A percentile compares a stretch with the other conserved stretches of the same genome.
phyloP scores from a whole-genome alignment of 805 yeast species.

The Barnettozyma sucrosica region DNA sequence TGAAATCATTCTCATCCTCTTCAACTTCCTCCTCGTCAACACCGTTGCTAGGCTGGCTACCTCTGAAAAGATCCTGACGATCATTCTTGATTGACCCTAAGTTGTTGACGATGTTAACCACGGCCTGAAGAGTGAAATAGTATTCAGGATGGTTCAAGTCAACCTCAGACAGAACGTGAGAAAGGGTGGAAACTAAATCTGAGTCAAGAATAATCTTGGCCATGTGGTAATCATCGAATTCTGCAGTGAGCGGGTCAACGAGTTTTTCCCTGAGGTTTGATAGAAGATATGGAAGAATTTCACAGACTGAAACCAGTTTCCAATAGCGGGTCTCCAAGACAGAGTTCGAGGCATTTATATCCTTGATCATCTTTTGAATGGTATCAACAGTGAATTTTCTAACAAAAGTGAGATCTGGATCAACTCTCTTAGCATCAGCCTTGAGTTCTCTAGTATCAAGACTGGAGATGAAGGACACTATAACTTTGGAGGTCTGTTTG shows the following conservation, averaged over 20 bases:
- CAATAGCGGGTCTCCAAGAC: conserved; percentile 44
- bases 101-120: conserved; percentile 52
- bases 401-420: conserved; percentile 66
- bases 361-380: conserved; percentile 55
- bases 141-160: conserved; percentile 73
- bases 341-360: conserved; percentile 34
- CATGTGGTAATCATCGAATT: conserved; percentile 57
- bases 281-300: conserved; percentile 22
- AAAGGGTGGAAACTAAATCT: conserved; percentile 50
- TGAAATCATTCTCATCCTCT: conserved; percentile 51
- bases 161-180: conserved; percentile 54
- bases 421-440: conserved; percentile 46
- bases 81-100: conserved; percentile 52
- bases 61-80: conserved; percentile 53
- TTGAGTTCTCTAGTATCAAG: conserved; percentile 29
- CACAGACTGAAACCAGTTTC: conserved; percentile 39
- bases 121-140: conserved; percentile 49
- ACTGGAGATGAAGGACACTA: conserved; percentile 60
- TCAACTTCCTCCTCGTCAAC: conserved; percentile 54
- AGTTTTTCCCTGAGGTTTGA: conserved; percentile 18
- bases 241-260: conserved; percentile 32
- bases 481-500: conserved; percentile 52
- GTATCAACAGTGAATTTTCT: conserved; percentile 71
- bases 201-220: conserved; percentile 66
- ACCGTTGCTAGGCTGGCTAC: conserved; percentile 28